phyloP scores from a whole-genome alignment of 2,329 filamentous ascomycete species.

The Epichloe glyceriae region DNA sequence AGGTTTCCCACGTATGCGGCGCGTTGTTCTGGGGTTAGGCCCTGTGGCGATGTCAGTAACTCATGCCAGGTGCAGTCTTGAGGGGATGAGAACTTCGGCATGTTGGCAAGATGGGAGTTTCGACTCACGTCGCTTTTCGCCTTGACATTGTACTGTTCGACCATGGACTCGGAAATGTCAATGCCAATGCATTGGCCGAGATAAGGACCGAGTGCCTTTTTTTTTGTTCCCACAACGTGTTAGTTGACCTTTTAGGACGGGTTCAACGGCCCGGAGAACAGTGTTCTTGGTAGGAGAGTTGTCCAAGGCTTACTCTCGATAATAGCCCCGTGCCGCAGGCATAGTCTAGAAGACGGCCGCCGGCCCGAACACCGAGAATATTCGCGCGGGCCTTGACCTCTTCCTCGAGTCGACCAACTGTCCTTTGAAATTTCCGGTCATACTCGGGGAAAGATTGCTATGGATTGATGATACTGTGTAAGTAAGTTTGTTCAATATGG shows the following conservation, averaged over 20 bases:
- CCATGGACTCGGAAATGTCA: slow-evolving; percentile 61
- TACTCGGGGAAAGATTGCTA: slow-evolving; percentile 20
- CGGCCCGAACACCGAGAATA: slow-evolving; percentile 44
- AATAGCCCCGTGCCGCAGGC: slow-evolving; percentile 60
- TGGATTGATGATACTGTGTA: not conserved
- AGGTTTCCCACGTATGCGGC: slow-evolving; percentile 46
- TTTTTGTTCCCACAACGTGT: too few species aligned
- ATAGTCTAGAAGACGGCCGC: slow-evolving; percentile 55
- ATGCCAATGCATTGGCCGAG: slow-evolving; percentile 49
- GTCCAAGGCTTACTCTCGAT: slow-evolving; percentile 26
- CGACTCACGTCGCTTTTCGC: slow-evolving; percentile 37
- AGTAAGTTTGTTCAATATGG: not conserved
- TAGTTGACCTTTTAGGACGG: too few species aligned
- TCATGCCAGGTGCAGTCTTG: too few species aligned
- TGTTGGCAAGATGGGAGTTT: not conserved
- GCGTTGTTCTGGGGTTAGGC: slow-evolving; percentile 39
- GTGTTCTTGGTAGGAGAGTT: not conserved
- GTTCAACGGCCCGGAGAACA: too few species aligned
- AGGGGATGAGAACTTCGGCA: not conserved
- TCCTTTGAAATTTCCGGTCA: slow-evolving; percentile 41
- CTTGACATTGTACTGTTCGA: slow-evolving; percentile 50
- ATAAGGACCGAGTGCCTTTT: slow-evolving; percentile 12
- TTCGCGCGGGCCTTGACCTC: slow-evolving; percentile 39
- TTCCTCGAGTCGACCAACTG: slow-evolving; percentile 38
- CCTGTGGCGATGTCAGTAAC: slow-evolving; percentile 18